Evolutionary conservation across 805 yeast genomes (phyloP), one percentile per base, ranked within the genome.

Genomic region (Myxozyma neglecta): DNA sequence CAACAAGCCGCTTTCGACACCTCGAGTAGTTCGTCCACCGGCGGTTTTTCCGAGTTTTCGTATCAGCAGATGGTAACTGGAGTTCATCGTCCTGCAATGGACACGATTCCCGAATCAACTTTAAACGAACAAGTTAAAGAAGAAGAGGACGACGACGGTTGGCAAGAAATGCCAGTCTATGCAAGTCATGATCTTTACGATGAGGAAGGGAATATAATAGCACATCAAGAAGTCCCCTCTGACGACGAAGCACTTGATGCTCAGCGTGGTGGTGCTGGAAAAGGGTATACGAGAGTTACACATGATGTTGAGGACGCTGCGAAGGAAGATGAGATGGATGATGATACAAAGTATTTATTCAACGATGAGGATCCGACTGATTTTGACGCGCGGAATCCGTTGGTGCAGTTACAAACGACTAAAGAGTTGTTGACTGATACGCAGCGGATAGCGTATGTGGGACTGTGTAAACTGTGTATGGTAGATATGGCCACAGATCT

Each of bases 401-500:
- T 75, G n/a, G 84, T 83, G 50, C 96, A 92, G 59, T 77, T 94
- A 65, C 83, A 84, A 57, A 82, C 93, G 0, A 94, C 97, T 5
- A 90, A 86, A 72, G 83, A 85, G 29, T 83, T 94, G 83, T 79
- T 94, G 14, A 80, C 85, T 7, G 98, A 90, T 16, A 79, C 87
- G 14, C 97, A 94, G 73, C 87, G 89, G 70, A 87, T 92, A 64
- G 98, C 98, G 1, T 94, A 94, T 71, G 88, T 89, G 6, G 98
- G 97, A 0, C 79, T 93, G 9, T 85, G 88, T 8, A 87, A 89
- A 68, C 81, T 94, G 40, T 80, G 88, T 6, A 81, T 86, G 56
- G 89, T 88, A 29, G 89, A 88, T 20, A 84, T 91, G 87, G 96
- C 96, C 18, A 83, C 89, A 0, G 85, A 84, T n/a, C 75, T 92